These are phyloP conservation scores for Tephrocybe sp. DNA, from an alignment of 768 basidiomycete genomes.

Conservation along the genomic window DNA sequence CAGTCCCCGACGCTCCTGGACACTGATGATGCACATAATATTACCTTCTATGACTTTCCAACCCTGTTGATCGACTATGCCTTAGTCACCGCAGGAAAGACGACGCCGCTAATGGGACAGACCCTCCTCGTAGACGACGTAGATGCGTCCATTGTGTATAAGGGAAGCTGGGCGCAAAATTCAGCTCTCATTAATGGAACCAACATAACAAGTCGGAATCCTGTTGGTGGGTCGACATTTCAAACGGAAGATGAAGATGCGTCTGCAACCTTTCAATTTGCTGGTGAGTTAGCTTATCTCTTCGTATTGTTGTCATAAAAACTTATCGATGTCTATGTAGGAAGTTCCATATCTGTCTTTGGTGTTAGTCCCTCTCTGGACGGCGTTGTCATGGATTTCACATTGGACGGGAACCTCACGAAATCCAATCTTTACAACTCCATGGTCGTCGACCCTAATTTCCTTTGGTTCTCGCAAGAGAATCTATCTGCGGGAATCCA, in stretches of 20 bases:
- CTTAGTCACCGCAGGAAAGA: neutral
- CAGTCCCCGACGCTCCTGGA: neutral
- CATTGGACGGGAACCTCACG: neutral
- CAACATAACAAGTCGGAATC: neutral
- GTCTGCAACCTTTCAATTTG: neutral
- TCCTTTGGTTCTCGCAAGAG: neutral
- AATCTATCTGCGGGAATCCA: neutral
- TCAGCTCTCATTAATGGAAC: neutral
- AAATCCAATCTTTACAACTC: neutral
- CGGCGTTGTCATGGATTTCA: neutral
- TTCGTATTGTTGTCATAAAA: neutral
- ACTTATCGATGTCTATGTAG: no score
- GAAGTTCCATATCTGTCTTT: neutral
- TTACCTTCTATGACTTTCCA: slow-evolving; percentile 1
- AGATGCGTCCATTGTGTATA: neutral
- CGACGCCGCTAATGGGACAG: neutral
- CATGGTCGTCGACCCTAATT: neutral
- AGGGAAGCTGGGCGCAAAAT: neutral
- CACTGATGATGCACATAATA: neutral
- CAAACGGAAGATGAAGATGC: neutral
- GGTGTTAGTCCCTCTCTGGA: neutral
- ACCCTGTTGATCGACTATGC: slow-evolving; percentile 3
- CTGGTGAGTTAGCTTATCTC: neutral
- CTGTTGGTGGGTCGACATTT: neutral
- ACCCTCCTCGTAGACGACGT: neutral